phyloP scores from a whole-genome alignment of 2,329 filamentous ascomycete species.

The Fusarium verrucosum region DNA sequence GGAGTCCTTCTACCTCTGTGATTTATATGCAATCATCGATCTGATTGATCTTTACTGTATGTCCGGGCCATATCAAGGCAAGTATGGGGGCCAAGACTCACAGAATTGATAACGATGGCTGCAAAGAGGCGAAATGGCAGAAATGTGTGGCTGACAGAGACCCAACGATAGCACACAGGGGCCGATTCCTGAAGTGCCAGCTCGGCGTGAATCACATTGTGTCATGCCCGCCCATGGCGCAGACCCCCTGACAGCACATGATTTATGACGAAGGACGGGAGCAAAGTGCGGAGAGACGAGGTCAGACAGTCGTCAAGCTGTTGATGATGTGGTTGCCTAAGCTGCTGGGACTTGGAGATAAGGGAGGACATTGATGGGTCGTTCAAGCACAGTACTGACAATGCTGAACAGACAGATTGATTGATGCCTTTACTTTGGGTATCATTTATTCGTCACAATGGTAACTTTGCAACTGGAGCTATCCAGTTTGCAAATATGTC shows the following conservation, averaged over 20 bases:
- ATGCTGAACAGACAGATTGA: neutral
- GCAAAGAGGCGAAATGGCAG: conserved; percentile 2
- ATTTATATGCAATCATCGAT: neutral
- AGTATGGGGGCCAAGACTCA: neutral
- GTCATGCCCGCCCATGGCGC: conserved; percentile 18
- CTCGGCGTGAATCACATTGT: conserved; percentile 23
- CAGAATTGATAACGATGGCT: neutral
- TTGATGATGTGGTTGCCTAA: conserved; percentile 14
- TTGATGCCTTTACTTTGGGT: neutral
- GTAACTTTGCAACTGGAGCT: neutral
- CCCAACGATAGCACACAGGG: conserved; percentile 19
- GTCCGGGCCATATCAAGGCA: neutral
- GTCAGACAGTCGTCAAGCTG: conserved; percentile 7
- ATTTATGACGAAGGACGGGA: conserved; percentile 16
- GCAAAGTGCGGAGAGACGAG: conserved; percentile 11
- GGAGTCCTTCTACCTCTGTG: conserved; percentile 19
- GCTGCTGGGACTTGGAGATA: conserved; percentile 5
- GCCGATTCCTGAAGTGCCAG: conserved; percentile 15
- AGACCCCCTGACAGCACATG: conserved; percentile 15
- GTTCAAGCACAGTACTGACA: conserved; percentile 9
- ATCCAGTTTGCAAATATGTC: neutral
- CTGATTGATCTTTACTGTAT: neutral
- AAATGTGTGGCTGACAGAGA: neutral
- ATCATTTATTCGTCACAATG: conserved; percentile 4
- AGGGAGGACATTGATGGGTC: neutral